These are phyloP conservation scores for Liriodendron chinense DNA, from an alignment of 164 flowering plant species.

Conservation along the genomic window DNA sequence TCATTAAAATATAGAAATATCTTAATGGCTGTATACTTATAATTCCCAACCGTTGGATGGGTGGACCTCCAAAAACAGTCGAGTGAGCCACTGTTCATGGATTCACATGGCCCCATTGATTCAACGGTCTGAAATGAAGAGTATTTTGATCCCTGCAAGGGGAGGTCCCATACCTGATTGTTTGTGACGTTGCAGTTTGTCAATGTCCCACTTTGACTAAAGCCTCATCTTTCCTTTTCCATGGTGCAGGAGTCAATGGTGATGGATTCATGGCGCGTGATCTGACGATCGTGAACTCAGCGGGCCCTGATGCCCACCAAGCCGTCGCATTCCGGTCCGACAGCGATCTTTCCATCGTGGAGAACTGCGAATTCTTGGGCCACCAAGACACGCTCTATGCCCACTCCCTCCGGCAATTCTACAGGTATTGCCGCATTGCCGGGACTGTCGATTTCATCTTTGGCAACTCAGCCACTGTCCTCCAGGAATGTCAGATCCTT, in stretches of 20 bases:
- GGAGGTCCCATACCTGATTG: no score
- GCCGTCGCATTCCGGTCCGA: conserved; percentile 21
- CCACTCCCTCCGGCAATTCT: conserved; percentile 23
- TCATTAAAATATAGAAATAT: no score
- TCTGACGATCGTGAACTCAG: conserved; percentile 19
- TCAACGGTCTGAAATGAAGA: no score
- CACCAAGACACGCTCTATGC: conserved; percentile 26
- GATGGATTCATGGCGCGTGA: conserved; percentile 27
- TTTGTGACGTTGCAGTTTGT: no score
- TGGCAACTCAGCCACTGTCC: conserved; percentile 23
- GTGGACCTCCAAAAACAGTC: no score
- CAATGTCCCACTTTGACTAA: not conserved
- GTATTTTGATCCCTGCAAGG: no score
- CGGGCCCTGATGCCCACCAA: conserved; percentile 22
- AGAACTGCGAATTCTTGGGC: conserved; percentile 22
- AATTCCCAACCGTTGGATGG: no score
- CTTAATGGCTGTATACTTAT: no score
- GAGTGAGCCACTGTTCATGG: no score
- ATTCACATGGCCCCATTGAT: no score
- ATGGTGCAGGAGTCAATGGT: conserved; percentile 15
- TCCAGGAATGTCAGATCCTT: conserved; percentile 13
- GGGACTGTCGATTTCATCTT: conserved; percentile 23
- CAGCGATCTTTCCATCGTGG: conserved; percentile 14
- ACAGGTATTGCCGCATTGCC: conserved; percentile 13
- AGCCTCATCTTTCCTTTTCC: not conserved